phyloP scores from a whole-genome alignment of 345 rosid species.

The Populus ilicifolia region DNA sequence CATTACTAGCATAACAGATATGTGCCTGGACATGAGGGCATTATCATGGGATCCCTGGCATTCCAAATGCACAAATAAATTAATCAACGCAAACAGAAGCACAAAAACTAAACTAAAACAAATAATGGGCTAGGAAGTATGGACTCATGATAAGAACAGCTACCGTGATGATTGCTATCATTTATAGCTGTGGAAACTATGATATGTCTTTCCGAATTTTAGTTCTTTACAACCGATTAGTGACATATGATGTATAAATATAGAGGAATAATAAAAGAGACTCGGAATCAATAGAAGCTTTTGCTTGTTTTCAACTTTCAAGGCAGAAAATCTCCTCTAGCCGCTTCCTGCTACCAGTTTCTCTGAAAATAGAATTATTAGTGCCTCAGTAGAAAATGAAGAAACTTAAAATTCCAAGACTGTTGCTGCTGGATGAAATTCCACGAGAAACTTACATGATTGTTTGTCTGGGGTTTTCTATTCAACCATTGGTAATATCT shows the following conservation, averaged over 20 bases:
- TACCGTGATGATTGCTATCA: background rate
- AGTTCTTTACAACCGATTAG: background rate
- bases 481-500: background rate
- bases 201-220: background rate
- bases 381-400: background rate
- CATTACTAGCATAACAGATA: background rate
- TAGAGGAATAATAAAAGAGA: background rate
- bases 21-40: too few relatives aligned
- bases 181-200: background rate
- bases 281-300: background rate
- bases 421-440: background rate
- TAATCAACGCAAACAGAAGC: background rate
- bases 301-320: background rate
- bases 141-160: background rate
- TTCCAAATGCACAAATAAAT: background rate
- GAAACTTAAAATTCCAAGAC: background rate
- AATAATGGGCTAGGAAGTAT: background rate
- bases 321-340: background rate
- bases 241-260: background rate
- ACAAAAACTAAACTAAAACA: background rate
- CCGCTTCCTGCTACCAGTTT: background rate
- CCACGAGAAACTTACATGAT: background rate
- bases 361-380: background rate
- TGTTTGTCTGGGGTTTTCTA: background rate
- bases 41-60: too few relatives aligned